Conservation (phyloP, 176 grass and related monocot genomes). For the Aegilops speltoides region DNA sequence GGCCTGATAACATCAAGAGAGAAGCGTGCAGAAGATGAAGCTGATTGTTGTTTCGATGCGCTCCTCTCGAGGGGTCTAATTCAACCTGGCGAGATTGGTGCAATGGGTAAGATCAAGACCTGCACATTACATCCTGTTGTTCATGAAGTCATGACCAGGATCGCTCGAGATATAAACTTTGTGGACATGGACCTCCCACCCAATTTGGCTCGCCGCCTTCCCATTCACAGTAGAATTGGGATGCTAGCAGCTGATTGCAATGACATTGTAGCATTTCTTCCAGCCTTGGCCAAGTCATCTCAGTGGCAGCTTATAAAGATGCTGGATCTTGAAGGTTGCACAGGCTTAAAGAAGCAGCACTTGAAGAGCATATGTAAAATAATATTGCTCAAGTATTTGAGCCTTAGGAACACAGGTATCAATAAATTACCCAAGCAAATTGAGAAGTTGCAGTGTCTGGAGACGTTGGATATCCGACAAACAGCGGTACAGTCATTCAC, state of each 20-base stretch:
- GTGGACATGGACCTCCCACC: not conserved
- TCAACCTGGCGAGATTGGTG: not conserved
- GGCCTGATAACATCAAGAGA: not conserved
- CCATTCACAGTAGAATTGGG: not conserved
- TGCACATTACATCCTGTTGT: not conserved
- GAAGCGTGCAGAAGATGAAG: not conserved
- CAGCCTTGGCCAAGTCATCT: not conserved
- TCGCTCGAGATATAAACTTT: not conserved
- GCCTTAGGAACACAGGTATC: not conserved
- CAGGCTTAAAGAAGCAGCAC: not conserved
- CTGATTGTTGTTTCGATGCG: not conserved
- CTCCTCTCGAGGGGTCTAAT: not conserved
- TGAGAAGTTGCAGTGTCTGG: not conserved
- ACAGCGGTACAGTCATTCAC: not conserved
- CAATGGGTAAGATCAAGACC: not conserved
- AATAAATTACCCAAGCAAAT: no score
- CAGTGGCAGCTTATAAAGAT: conserved; percentile 8
- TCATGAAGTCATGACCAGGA: not conserved
- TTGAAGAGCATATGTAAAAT: conserved; percentile 29
- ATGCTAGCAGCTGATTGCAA: not conserved
- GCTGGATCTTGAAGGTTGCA: conserved; percentile 34
- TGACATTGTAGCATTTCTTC: not conserved
- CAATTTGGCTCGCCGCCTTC: not conserved
- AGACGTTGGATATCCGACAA: conserved; percentile 31
- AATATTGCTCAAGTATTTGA: not conserved